A percentile compares a stretch with the other conserved stretches of the same genome.
phyloP scores from a whole-genome alignment of 2,329 filamentous ascomycete species.

The Penicillium sp. region DNA sequence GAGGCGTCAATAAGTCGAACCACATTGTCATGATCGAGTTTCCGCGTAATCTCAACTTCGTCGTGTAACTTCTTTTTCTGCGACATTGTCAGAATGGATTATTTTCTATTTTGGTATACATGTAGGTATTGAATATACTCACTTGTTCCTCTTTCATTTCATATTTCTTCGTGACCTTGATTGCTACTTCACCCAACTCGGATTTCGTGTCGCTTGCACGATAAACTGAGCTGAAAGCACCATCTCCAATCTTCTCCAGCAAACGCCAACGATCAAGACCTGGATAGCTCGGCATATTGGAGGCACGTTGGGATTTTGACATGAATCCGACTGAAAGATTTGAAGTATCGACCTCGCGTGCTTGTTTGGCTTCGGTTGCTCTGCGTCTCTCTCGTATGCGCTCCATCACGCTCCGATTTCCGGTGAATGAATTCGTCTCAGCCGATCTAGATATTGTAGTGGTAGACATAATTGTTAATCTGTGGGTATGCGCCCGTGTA shows the following conservation, averaged over 20 bases:
- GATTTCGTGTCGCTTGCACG: conserved; percentile 8
- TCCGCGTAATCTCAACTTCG: conserved; percentile 9
- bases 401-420: background rate
- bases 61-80: conserved; percentile 9
- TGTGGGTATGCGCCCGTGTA: background rate
- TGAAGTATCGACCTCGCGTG: background rate
- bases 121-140: too few species aligned
- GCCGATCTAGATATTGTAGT: background rate
- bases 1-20: conserved; percentile 5
- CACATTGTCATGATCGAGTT: conserved; percentile 7
- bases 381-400: background rate
- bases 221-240: conserved; percentile 14
- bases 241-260: conserved; percentile 6
- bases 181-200: conserved; percentile 3
- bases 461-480: background rate
- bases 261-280: conserved; percentile 12
- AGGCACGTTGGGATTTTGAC: background rate
- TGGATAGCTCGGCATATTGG: conserved; percentile 6
- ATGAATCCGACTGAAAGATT: conserved; percentile 1
- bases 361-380: background rate
- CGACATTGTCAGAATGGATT: background rate
- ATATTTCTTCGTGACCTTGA: conserved; percentile 13
- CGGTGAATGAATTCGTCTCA: background rate
- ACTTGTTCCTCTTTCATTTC: conserved; percentile 14
- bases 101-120: too few species aligned